Conservation (phyloP, 768 basidiomycete genomes). For the Trametes maxima region DNA sequence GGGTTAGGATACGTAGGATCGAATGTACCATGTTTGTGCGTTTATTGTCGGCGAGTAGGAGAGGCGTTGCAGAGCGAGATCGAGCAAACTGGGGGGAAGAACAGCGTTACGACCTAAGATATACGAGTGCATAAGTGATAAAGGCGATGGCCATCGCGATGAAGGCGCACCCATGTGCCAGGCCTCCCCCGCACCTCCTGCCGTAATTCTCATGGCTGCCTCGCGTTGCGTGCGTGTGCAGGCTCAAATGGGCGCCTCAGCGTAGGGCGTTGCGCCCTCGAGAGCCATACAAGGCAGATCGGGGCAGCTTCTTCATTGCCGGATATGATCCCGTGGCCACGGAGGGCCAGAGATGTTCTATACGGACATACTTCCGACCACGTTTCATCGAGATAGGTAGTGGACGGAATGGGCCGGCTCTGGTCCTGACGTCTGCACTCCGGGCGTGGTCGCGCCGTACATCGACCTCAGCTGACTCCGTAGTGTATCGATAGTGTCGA, state of each 20-base stretch:
- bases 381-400: neutral
- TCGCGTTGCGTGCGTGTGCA: conserved; percentile 1
- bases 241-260: neutral
- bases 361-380: neutral
- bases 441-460: neutral
- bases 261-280: neutral
- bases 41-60: neutral
- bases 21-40: too few species aligned
- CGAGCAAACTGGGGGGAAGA: neutral
- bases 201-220: conserved; percentile 5
- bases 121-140: neutral
- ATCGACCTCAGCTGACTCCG: too few species aligned
- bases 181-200: neutral
- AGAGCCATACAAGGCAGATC: neutral
- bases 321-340: neutral
- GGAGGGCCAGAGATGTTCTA: neutral
- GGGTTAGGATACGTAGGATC: too few species aligned
- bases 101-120: neutral
- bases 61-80: neutral
- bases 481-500: too few species aligned
- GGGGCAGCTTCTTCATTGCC: neutral
- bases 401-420: neutral
- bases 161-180: neutral
- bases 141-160: conserved; percentile 6
- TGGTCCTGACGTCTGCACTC: neutral